phyloP scores from a whole-genome alignment of 208 protist genomes.

The Acanthamoeba lenticulata region DNA sequence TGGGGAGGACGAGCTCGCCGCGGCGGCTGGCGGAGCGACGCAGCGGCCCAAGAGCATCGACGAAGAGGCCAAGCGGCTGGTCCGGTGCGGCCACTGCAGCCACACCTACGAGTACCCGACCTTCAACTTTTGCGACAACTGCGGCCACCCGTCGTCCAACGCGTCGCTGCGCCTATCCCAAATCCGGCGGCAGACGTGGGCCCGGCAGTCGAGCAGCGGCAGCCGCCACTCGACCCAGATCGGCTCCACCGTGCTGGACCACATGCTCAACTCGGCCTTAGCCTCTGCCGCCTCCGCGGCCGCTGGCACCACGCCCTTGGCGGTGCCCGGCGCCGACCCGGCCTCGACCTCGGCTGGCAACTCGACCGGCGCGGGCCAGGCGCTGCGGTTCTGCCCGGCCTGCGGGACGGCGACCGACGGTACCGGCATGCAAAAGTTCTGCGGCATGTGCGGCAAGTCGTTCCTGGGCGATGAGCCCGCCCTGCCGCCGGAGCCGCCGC shows the following conservation, averaged over 20 bases:
- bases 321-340: too few species aligned
- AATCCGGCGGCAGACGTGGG: background rate
- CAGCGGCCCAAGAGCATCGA: background rate
- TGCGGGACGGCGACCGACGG: background rate
- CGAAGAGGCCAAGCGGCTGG: background rate
- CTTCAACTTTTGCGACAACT: background rate
- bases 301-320: background rate
- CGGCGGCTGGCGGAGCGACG: background rate
- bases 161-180: background rate
- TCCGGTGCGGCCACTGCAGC: background rate
- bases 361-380: background rate
- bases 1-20: background rate
- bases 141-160: background rate
- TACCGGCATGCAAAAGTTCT: background rate
- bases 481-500: background rate
- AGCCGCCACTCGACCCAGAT: background rate
- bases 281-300: background rate
- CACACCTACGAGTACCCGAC: conserved; percentile 8
- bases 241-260: background rate
- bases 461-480: background rate
- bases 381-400: background rate
- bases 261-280: background rate
- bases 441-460: conserved; percentile 3
- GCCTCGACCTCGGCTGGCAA: too few species aligned
- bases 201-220: background rate